phyloP scores from a whole-genome alignment of 805 yeast species.

The Kurtzmaniella cleridarum region DNA sequence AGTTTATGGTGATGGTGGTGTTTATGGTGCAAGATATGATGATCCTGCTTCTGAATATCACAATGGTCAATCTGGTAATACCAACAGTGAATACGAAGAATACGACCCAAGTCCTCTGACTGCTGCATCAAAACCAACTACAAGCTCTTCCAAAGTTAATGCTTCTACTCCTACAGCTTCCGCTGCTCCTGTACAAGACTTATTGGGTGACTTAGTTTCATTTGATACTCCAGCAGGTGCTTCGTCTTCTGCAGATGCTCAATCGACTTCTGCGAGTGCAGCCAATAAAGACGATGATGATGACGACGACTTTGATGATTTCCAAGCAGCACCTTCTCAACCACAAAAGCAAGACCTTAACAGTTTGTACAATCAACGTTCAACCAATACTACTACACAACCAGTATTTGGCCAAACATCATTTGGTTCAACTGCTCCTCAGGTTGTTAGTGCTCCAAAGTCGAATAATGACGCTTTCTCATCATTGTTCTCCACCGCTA shows the following conservation, averaged over 20 bases:
- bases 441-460: conserved; percentile 9
- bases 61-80: conserved; percentile 28
- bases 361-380: conserved; percentile 21
- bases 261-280: conserved; percentile 13
- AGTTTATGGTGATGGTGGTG: conserved; percentile 70
- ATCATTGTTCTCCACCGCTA: conserved; percentile 62
- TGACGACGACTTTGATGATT: conserved; percentile 77
- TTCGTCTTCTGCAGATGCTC: conserved; percentile 11
- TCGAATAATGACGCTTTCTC: conserved; percentile 62
- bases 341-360: conserved; percentile 18
- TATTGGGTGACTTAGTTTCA: conserved; percentile 42
- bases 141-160: conserved; percentile 29
- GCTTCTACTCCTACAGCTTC: conserved; percentile 26
- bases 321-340: conserved; percentile 59
- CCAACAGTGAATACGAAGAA: conserved; percentile 50
- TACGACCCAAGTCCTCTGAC: conserved; percentile 42
- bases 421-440: conserved; percentile 1
- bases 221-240: conserved; percentile 25
- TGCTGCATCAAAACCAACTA: conserved; percentile 28
- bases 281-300: conserved; percentile 33
- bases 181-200: conserved; percentile 38
- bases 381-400: conserved; percentile 10
- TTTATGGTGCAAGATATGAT: conserved; percentile 60
- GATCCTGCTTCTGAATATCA: conserved; percentile 45
- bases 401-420: conserved; percentile 13